phyloP scores from a whole-genome alignment of 2,329 filamentous ascomycete genomes.

The Dactylonectria macrodidyma region DNA sequence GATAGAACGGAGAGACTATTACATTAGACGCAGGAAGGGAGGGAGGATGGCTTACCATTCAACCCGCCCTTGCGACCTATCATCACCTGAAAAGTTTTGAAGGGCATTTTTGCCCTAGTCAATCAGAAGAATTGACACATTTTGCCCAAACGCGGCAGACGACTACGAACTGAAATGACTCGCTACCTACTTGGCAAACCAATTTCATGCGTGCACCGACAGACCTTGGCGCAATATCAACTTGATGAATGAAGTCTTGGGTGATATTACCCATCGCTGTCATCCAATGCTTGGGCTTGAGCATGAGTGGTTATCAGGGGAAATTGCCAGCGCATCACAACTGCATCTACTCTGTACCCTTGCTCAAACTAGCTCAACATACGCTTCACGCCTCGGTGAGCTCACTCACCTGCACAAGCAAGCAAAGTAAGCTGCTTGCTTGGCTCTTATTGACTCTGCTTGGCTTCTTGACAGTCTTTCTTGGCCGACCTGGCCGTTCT shows the following conservation, averaged over 20 bases:
- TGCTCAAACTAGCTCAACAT: too few relatives aligned
- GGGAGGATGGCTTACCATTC: neutral
- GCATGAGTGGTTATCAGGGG: constrained; percentile 1
- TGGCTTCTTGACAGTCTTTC: constrained; percentile 1
- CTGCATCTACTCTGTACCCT: neutral
- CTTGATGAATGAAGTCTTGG: constrained; percentile 24
- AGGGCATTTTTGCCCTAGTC: neutral
- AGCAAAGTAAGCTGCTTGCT: neutral
- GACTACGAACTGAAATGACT: constrained; percentile 10
- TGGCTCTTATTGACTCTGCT: neutral
- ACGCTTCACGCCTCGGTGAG: neutral
- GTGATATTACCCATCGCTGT: neutral
- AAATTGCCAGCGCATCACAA: constrained; percentile 9
- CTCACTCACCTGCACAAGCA: too few relatives aligned
- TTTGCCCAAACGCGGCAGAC: neutral
- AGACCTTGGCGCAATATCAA: constrained; percentile 4
- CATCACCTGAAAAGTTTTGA: neutral
- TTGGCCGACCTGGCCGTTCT: constrained; percentile 15
- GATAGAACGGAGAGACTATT: neutral
- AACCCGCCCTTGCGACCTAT: constrained; percentile 1
- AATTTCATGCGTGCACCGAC: constrained; percentile 14
- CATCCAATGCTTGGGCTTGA: neutral
- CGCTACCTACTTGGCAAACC: constrained; percentile 3
- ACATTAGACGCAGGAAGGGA: neutral
- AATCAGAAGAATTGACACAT: neutral